Evolutionary conservation across 192 early-diverging fungal genomes (phyloP).

Genomic region (Jimgerdemannia lactiflua): DNA sequence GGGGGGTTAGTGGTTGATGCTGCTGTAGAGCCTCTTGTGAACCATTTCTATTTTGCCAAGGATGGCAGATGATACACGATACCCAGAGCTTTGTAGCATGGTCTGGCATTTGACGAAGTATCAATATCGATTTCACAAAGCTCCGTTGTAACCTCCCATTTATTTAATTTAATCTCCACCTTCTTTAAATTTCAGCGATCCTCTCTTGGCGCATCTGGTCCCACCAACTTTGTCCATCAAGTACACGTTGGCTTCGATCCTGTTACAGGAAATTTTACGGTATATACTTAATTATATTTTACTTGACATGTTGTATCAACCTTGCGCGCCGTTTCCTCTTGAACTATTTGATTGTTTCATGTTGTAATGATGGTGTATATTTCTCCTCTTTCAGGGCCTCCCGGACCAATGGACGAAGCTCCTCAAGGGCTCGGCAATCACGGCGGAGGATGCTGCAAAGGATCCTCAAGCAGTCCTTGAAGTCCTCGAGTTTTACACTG

Average conservation of each 20-base stretch:
- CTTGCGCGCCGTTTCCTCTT: neutral
- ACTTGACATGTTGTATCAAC: neutral
- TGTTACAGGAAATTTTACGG: slow-evolving; percentile 55
- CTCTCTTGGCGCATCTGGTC: slow-evolving; percentile 75
- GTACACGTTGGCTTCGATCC: slow-evolving; percentile 75
- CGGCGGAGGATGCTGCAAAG: slow-evolving; percentile 96
- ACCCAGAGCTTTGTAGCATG: too few species aligned
- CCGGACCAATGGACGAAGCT: slow-evolving; percentile 96
- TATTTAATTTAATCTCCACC: too few species aligned
- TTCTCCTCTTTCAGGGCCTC: slow-evolving; percentile 58
- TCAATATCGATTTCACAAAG: neutral
- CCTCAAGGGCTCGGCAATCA: slow-evolving; percentile 90
- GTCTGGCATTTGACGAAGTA: slow-evolving; percentile 10
- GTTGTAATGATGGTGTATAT: slow-evolving; percentile 1
- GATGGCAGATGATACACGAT: too few species aligned
- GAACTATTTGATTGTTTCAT: neutral
- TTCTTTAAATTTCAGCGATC: slow-evolving; percentile 51
- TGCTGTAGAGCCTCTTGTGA: too few species aligned
- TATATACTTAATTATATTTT: slow-evolving; percentile 18
- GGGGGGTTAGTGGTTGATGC: neutral
- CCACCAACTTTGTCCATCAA: slow-evolving; percentile 86
- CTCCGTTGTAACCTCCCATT: too few species aligned
- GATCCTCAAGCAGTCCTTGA: slow-evolving; percentile 98
- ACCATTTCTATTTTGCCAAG: too few species aligned
- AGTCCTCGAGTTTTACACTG: slow-evolving; percentile 98